phyloP scores from a whole-genome alignment of 2,329 filamentous ascomycete species.

The Biscogniauxia sp. region DNA sequence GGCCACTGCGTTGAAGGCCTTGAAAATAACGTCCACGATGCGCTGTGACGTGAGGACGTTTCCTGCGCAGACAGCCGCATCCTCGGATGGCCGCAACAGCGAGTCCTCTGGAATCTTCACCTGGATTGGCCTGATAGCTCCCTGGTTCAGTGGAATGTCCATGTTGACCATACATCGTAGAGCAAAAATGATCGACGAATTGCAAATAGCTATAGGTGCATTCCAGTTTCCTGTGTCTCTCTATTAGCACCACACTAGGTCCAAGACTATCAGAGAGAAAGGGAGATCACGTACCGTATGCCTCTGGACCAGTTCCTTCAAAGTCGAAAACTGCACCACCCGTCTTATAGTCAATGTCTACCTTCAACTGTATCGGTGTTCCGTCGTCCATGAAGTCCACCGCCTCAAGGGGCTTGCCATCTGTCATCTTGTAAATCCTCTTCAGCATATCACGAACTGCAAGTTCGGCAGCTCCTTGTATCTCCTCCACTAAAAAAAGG shows the following conservation, averaged over 20 bases:
- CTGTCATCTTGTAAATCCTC: constrained; percentile 65
- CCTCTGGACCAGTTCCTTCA: constrained; percentile 36
- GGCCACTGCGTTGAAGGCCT: constrained; percentile 42
- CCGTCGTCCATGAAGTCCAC: constrained; percentile 88
- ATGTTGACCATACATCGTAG: constrained; percentile 26
- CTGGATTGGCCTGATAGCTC: constrained; percentile 27
- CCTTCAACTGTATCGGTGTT: constrained; percentile 69
- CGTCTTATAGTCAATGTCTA: constrained; percentile 70
- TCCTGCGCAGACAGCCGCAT: constrained; percentile 26
- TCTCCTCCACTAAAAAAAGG: constrained; percentile 61
- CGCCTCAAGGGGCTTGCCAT: constrained; percentile 68
- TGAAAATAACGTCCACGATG: constrained; percentile 19
- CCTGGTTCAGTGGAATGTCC: constrained; percentile 34
- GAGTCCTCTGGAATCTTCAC: constrained; percentile 26
- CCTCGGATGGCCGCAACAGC: constrained; percentile 30
- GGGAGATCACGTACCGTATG: constrained; percentile 17
- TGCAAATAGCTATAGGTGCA: constrained; percentile 36
- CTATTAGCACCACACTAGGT: too few species aligned
- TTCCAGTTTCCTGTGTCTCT: constrained; percentile 30
- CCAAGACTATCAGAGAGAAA: neutral
- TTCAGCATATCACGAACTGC: constrained; percentile 74
- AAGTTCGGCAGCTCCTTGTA: constrained; percentile 76
- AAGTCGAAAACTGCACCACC: constrained; percentile 64
- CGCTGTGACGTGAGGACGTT: constrained; percentile 18
- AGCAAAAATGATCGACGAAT: constrained; percentile 34